Percentiles rank a stretch among this genome's conserved stretches.
phyloP scores from a whole-genome alignment of 768 basidiomycete genomes.

The Pleurotus ostreatus region DNA sequence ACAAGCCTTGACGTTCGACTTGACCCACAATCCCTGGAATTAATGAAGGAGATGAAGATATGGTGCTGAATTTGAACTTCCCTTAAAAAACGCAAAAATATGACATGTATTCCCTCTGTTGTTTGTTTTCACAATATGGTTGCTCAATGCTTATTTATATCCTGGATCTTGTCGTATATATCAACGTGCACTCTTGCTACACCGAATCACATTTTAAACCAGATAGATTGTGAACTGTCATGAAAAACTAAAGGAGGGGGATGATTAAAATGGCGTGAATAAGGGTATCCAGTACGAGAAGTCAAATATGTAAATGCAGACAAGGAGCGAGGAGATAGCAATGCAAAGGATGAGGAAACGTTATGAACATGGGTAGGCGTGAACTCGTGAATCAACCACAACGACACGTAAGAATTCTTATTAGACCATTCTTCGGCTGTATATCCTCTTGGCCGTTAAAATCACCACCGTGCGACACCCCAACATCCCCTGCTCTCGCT shows the following conservation, averaged over 20 bases:
- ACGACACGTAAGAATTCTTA: constrained; percentile 74
- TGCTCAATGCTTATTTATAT: too few species aligned
- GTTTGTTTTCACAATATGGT: too few species aligned
- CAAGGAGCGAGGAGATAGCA: constrained; percentile 15
- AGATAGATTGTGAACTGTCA: constrained; percentile 5
- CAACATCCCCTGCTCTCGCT: constrained; percentile 65
- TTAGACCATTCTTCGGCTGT: constrained; percentile 42
- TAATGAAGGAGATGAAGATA: too few species aligned
- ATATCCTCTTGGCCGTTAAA: constrained; percentile 55
- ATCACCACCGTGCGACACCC: constrained; percentile 57
- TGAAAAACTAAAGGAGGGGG: constrained; percentile 3
- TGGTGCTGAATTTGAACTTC: too few species aligned
- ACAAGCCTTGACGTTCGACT: too few species aligned
- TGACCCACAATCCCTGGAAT: too few species aligned
- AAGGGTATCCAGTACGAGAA: constrained; percentile 5
- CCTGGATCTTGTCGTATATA: too few species aligned
- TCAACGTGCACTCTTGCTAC: too few species aligned
- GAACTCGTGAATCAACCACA: constrained; percentile 47
- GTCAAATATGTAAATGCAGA: neutral
- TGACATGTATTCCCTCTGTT: too few species aligned
- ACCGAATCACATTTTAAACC: neutral
- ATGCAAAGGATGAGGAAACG: constrained; percentile 19
- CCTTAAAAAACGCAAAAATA: too few species aligned
- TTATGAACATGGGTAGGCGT: constrained; percentile 18
- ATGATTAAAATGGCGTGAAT: constrained; percentile 6